These are phyloP conservation scores for Combretum micranthum DNA, from an alignment of 345 rosid species.

Conservation along the genomic window DNA sequence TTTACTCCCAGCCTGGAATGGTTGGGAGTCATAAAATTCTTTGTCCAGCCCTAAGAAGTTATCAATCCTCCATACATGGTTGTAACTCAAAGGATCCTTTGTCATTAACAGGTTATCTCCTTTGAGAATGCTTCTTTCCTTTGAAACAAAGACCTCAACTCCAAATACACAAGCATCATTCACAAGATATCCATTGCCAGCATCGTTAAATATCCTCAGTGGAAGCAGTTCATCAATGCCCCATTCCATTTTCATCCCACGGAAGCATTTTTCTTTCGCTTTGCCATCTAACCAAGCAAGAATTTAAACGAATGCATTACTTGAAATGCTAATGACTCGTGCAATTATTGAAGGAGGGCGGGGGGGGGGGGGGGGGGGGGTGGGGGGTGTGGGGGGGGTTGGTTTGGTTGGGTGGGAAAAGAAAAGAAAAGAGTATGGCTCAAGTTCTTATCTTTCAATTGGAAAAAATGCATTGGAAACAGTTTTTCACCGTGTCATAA, in stretches of 20 bases:
- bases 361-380: too few species aligned
- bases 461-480: too few species aligned
- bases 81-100: slow-evolving; percentile 9
- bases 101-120: slow-evolving; percentile 27
- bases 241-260: slow-evolving; percentile 23
- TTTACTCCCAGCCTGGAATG: slow-evolving; percentile 19
- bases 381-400: too few species aligned
- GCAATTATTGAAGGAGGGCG: background rate
- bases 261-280: slow-evolving; percentile 30
- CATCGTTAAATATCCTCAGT: slow-evolving; percentile 13
- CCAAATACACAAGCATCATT: slow-evolving; percentile 34
- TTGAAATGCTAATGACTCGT: background rate
- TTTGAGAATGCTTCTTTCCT: slow-evolving; percentile 25
- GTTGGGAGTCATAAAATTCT: slow-evolving; percentile 13
- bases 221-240: slow-evolving; percentile 34
- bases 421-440: too few species aligned
- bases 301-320: background rate
- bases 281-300: slow-evolving; percentile 19
- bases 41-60: slow-evolving; percentile 18
- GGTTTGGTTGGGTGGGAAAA: too few species aligned
- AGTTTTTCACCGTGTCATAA: too few species aligned
- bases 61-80: slow-evolving; percentile 29
- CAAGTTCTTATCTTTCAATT: too few species aligned
- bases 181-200: slow-evolving; percentile 29
- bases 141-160: slow-evolving; percentile 31